A percentile compares a stretch with the other conserved stretches of the same genome.
Conservation (phyloP, 805 yeast genomes). For the Tetrapisispora phaffii region DNA sequence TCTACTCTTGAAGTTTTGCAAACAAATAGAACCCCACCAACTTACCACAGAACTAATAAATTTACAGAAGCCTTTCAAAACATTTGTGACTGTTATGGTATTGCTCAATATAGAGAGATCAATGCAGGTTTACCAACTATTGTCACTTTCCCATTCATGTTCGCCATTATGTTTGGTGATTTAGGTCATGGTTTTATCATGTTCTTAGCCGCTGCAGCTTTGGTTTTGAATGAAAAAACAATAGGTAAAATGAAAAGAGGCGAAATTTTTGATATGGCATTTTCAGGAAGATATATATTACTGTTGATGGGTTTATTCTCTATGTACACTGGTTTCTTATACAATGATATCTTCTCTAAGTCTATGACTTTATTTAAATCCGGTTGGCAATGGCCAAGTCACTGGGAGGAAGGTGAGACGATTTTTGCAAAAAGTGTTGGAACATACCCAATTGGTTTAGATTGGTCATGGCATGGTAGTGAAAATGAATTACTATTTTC, state of each 20-base stretch:
- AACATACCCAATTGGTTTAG: constrained; percentile 54
- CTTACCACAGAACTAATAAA: constrained; percentile 60
- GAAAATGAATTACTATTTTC: constrained; percentile 61
- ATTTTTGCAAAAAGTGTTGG: constrained; percentile 41
- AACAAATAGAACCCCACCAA: constrained; percentile 62
- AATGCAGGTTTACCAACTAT: constrained; percentile 69
- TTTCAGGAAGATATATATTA: constrained; percentile 57
- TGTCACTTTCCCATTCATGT: constrained; percentile 72
- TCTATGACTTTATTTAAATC: constrained; percentile 57
- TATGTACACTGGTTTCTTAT: constrained; percentile 63
- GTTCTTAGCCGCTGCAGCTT: constrained; percentile 41
- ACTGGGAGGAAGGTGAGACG: constrained; percentile 41
- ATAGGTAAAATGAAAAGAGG: constrained; percentile 51
- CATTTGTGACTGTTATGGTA: constrained; percentile 69
- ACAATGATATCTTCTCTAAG: constrained; percentile 63
- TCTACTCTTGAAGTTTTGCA: constrained; percentile 49
- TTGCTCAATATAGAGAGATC: constrained; percentile 65
- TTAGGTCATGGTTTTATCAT: constrained; percentile 67
- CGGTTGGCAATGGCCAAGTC: constrained; percentile 60
- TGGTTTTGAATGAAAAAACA: constrained; percentile 46
- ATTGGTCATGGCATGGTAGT: constrained; percentile 73
- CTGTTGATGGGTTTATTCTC: constrained; percentile 64
- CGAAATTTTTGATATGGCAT: constrained; percentile 73
- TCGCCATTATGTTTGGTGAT: constrained; percentile 79
- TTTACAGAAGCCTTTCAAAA: constrained; percentile 60